phyloP scores from a whole-genome alignment of 495 filamentous ascomycete species.

The Neurospora terricola region DNA sequence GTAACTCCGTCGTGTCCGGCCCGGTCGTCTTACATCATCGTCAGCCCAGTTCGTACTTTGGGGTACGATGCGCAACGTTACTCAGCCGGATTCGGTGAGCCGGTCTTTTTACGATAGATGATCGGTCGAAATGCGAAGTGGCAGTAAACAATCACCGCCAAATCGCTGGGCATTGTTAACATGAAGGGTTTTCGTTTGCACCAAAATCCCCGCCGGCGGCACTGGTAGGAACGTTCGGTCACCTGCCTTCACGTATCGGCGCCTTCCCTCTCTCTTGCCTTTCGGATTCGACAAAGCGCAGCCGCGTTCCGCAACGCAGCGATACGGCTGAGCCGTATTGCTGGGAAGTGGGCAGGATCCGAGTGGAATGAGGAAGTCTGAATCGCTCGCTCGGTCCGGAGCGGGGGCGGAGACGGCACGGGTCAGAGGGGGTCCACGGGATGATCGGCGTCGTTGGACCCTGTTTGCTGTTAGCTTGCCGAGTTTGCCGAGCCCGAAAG shows the following conservation, averaged over 20 bases:
- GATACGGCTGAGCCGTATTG: not conserved
- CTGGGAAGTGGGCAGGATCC: not conserved
- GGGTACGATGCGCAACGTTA: not conserved
- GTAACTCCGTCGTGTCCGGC: not conserved
- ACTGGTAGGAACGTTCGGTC: not conserved
- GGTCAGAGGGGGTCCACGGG: not conserved
- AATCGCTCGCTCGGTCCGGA: not conserved
- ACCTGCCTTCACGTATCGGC: not conserved
- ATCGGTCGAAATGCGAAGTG: not conserved
- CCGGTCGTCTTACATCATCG: not conserved
- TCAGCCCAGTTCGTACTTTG: not conserved
- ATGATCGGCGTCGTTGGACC: not conserved
- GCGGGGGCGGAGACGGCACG: not conserved
- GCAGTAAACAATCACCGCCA: not conserved
- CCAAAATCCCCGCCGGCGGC: not conserved
- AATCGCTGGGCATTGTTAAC: not conserved
- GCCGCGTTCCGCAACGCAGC: not conserved
- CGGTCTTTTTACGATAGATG: not conserved
- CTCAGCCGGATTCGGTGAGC: not conserved
- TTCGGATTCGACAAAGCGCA: not conserved
- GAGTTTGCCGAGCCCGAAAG: not conserved
- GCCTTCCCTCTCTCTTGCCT: not conserved
- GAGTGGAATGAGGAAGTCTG: no score
- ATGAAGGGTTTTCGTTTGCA: not conserved
- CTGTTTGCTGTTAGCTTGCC: not conserved